These are phyloP conservation scores for Vitis hybrid DNA, from an alignment of 177 flowering plant species.

Conservation along the genomic window DNA sequence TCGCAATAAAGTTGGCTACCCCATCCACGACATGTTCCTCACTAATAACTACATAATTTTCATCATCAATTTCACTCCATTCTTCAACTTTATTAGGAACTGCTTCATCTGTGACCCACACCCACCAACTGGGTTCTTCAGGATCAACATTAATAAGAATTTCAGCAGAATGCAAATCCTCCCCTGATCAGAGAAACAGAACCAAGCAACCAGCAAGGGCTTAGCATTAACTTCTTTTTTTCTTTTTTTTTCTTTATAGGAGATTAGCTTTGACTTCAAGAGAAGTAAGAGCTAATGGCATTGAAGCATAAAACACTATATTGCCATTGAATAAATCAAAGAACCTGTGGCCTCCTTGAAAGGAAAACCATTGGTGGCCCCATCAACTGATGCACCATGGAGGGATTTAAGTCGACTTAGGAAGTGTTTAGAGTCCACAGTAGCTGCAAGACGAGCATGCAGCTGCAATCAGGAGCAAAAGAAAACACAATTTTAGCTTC, in stretches of 20 bases:
- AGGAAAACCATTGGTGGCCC: conserved; percentile 47
- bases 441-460: conserved; percentile 52
- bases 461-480: conserved; percentile 44
- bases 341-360: conserved; percentile 79
- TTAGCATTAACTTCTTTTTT: too few relatives aligned
- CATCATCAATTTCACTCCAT: conserved; percentile 83
- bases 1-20: conserved; percentile 90
- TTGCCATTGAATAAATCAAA: neutral
- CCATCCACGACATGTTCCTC: conserved; percentile 95
- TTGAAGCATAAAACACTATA: neutral
- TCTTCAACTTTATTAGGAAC: conserved; percentile 63
- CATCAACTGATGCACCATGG: conserved; percentile 35
- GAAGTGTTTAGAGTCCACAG: conserved; percentile 67
- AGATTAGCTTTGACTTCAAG: too few relatives aligned
- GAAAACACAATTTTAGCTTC: neutral
- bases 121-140: conserved; percentile 92
- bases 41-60: conserved; percentile 63
- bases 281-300: neutral
- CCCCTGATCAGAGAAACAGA: conserved; percentile 33
- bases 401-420: conserved; percentile 49
- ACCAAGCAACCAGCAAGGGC: neutral
- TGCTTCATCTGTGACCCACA: conserved; percentile 88
- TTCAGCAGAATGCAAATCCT: conserved; percentile 64
- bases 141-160: conserved; percentile 55
- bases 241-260: too few relatives aligned